Evolutionary conservation across 2,329 filamentous ascomycete species (phyloP), one percentile per base, ranked within the genome.

Genomic region (Calonectria multiphialidica): DNA sequence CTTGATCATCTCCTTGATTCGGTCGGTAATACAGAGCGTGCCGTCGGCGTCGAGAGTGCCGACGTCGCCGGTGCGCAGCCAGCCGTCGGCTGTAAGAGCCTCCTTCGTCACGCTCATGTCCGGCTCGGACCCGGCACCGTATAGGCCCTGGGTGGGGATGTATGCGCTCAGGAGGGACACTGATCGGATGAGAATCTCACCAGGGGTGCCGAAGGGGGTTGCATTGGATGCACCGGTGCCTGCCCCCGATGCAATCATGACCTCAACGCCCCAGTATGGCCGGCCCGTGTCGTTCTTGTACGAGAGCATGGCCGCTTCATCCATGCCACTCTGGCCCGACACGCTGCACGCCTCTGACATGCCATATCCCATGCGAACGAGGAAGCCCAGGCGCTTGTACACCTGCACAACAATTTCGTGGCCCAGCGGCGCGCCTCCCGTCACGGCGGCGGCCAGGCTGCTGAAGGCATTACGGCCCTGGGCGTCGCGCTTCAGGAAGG

Each of bases 341-440:
- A 92, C 89, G 78, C 92, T 94, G 16, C 93, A 94, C 3, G 86
- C 88, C 82, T 95, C 93, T 15, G 93, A 94, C 89, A 95, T 93
- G 1, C 94, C 94, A 87, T 93, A 95, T 1, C 93, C 93, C 79
- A 94, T 90, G 80, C 84, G 75, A 12, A 85, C 74, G 2, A 81
- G 77, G 76, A 87, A 83, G 80, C 90, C 93, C 30, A 91, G 82
- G 30, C 85, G 85, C 78, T 92, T 88, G 79, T 92, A 91, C 16
- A 92, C 89, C 76, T 93, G 90, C 40, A 85, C 85, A 53, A 88
- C 87, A 15, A 90, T 85, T 75, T 92, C 88, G 50, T 85, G 84
- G 1, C 86, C 86, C 4, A 92, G 81, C 0, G 93, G 93, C 3
- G 93, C 93, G 3, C 93, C 93, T 45, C 93, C 93, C 59, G 87